Conservation (phyloP, 1,139 yeast species). For the Pneumocystis canis region DNA sequence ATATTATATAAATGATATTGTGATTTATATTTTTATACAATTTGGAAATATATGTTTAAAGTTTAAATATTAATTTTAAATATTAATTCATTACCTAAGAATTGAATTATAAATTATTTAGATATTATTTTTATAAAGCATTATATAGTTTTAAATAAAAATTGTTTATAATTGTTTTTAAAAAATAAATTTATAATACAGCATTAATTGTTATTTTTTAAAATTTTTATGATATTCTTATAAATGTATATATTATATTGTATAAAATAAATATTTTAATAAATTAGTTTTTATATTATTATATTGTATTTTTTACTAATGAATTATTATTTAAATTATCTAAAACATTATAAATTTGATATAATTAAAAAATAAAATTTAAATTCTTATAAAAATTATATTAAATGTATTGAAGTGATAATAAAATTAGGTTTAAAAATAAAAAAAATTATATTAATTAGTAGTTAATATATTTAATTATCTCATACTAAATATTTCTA, state of each 20-base stretch:
- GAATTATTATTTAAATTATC: too few species aligned
- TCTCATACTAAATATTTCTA: too few species aligned
- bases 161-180: constrained; percentile 53
- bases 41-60: constrained; percentile 16
- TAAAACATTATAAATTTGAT: neutral
- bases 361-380: constrained; percentile 20
- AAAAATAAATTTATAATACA: constrained; percentile 50
- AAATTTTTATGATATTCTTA: constrained; percentile 72
- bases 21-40: constrained; percentile 9
- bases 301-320: constrained; percentile 18
- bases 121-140: constrained; percentile 52
- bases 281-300: constrained; percentile 31
- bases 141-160: constrained; percentile 55
- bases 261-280: neutral
- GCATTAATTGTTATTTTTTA: constrained; percentile 49
- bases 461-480: too few species aligned
- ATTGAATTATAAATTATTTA: constrained; percentile 38
- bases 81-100: constrained; percentile 26
- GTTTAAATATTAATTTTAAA: neutral
- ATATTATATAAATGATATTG: constrained; percentile 2
- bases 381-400: constrained; percentile 68
- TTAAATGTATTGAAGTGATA: too few species aligned
- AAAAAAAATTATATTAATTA: too few species aligned
- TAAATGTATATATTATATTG: constrained; percentile 58
- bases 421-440: too few species aligned